Percentiles rank a stretch among this genome's conserved stretches.
phyloP scores from a whole-genome alignment of 2,329 filamentous ascomycete species.

The Curvularia hawaiiensis region DNA sequence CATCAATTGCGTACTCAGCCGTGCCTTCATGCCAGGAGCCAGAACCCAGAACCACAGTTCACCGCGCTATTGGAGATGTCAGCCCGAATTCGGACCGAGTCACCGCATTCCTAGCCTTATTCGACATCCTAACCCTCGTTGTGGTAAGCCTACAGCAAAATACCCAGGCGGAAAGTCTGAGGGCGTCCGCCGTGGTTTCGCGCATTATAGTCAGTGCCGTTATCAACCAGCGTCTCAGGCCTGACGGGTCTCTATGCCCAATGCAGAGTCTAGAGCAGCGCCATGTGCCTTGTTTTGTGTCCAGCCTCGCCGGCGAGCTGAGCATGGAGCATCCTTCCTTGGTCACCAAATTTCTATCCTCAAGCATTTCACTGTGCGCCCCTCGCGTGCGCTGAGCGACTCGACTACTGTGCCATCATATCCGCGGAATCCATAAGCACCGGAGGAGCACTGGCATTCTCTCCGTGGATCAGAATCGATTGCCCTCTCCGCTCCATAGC shows the following conservation, averaged over 20 bases:
- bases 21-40: not conserved
- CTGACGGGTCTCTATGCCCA: conserved; percentile 11
- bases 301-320: conserved; percentile 6
- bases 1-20: not conserved
- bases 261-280: conserved; percentile 9
- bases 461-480: conserved; percentile 3
- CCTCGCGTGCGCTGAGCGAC: conserved; percentile 5
- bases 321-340: conserved; percentile 7
- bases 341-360: conserved; percentile 2
- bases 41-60: conserved; percentile 7
- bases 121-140: conserved; percentile 12
- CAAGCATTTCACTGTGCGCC: conserved; percentile 3
- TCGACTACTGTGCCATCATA: not conserved
- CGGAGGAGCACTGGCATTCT: conserved; percentile 3
- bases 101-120: conserved; percentile 5
- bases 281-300: conserved; percentile 1
- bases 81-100: conserved; percentile 13
- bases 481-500: not conserved
- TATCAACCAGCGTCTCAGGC: conserved; percentile 4
- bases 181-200: conserved; percentile 2
- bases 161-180: conserved; percentile 3
- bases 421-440: conserved; percentile 1
- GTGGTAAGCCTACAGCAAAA: conserved; percentile 4
- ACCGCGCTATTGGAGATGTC: conserved; percentile 5
- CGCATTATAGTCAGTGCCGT: conserved; percentile 4